phyloP scores from a whole-genome alignment of 2,329 filamentous ascomycete genomes.

The Fusarium xyrophilum region DNA sequence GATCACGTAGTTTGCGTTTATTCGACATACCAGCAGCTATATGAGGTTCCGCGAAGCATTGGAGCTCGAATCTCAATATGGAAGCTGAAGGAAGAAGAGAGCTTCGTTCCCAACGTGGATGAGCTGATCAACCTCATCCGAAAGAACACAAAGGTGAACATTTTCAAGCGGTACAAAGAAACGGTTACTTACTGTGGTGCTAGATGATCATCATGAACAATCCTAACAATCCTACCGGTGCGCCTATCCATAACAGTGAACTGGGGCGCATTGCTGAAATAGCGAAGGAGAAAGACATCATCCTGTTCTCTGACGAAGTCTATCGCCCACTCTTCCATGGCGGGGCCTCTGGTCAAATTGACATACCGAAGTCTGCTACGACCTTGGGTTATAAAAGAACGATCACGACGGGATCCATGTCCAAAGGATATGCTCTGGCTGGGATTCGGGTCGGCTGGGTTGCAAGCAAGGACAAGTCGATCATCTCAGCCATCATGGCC shows the following conservation, averaged over 20 bases:
- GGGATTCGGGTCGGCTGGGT: slow-evolving; percentile 87
- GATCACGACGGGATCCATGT: slow-evolving; percentile 80
- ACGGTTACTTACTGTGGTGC: slow-evolving; percentile 7
- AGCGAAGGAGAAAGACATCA: slow-evolving; percentile 68
- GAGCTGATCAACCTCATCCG: slow-evolving; percentile 71
- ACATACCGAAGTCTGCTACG: slow-evolving; percentile 69
- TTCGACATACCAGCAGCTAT: slow-evolving; percentile 87
- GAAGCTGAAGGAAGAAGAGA: slow-evolving; percentile 69
- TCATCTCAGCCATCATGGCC: slow-evolving; percentile 69
- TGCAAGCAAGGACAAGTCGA: slow-evolving; percentile 66
- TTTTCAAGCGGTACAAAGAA: not conserved
- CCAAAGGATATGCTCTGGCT: slow-evolving; percentile 83
- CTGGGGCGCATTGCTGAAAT: slow-evolving; percentile 69
- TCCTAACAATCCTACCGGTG: slow-evolving; percentile 83
- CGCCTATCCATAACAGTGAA: slow-evolving; percentile 67
- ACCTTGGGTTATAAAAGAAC: slow-evolving; percentile 74
- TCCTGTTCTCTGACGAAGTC: slow-evolving; percentile 79
- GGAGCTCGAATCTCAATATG: slow-evolving; percentile 81
- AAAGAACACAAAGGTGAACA: slow-evolving; percentile 70
- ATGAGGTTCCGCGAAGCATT: slow-evolving; percentile 74
- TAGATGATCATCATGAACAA: slow-evolving; percentile 67
- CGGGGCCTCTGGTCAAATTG: slow-evolving; percentile 53
- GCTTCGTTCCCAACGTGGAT: slow-evolving; percentile 71
- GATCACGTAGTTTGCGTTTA: slow-evolving; percentile 89
- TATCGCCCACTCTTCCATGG: slow-evolving; percentile 84